Evolutionary conservation across 1,139 yeast genomes (phyloP), one percentile per base, ranked within the genome.

Genomic region (Debaryomyces subglobosus): DNA sequence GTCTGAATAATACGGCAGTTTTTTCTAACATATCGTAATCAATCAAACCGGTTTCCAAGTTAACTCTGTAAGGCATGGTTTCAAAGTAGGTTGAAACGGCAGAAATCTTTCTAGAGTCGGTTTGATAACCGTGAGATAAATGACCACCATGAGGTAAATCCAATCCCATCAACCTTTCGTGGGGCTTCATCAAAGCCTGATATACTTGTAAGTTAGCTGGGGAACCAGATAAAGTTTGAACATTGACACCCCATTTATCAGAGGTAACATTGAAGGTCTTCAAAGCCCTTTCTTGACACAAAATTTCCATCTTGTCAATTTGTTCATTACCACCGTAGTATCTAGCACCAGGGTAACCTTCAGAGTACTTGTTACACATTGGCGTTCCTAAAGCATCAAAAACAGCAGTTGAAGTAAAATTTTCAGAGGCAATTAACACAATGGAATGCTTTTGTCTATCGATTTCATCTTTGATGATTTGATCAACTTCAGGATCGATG

Each of bases 91-190:
- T 92, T 51, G 97, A 90, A 56, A 94, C 95, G 59, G 92, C 96
- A 59, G 97, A 89, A 69, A 94, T 94, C 78, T 91, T 92, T 78
- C 96, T 89, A 63, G 89, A 78, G 63, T 90, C 96, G 52, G 98
- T 94, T 73, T 94, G 98, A 78, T 94, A 94, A 65, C 99, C 99
- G 73, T 94, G 99, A 46, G 96, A 89, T 71, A 94, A 82, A 71
- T 94, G 98, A 62, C 99, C 98, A 65, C 99, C 98, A 64, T 92
- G 98, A 58, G 98, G 98, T 66, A 92, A 81, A 68, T 91, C 97
- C 59, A 92, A 82, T 63, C 98, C 98, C 98, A 92, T 92, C 68
- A 92, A 78, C 72, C 98, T 84, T 64, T 91, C 98, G 61, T 91
- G 96, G 46, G 95, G 96, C 69, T 87, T 90, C 86, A 92, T 84